phyloP scores from a whole-genome alignment of 176 grass and related monocot species.

The Aegilops speltoides region DNA sequence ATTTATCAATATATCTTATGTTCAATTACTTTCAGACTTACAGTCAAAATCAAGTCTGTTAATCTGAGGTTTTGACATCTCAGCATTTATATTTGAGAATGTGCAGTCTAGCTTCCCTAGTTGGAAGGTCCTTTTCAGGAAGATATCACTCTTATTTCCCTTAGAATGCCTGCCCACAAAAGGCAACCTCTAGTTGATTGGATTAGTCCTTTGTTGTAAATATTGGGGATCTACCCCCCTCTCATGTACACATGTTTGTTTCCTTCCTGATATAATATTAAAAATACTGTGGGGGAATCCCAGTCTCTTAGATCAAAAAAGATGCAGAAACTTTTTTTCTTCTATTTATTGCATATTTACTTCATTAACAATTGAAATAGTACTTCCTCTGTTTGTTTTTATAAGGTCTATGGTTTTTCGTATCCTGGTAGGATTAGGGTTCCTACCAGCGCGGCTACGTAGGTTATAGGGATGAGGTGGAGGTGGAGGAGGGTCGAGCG shows the following conservation, averaged over 20 bases:
- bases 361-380: background rate
- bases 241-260: too few relatives aligned
- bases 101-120: background rate
- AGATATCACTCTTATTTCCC: background rate
- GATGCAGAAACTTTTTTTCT: background rate
- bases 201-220: background rate
- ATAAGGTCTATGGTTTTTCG: background rate
- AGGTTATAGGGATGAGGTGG: too few relatives aligned
- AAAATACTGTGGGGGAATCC: background rate
- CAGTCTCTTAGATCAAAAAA: background rate
- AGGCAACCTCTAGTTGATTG: background rate
- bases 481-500: too few relatives aligned
- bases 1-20: background rate
- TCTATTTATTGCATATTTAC: background rate
- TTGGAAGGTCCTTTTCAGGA: background rate
- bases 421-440: background rate
- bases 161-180: background rate
- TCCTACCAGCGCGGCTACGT: too few relatives aligned
- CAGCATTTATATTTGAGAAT: slow-evolving; percentile 2
- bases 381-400: background rate
- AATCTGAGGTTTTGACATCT: slow-evolving; percentile 8
- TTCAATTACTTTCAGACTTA: background rate
- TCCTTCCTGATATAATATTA: background rate
- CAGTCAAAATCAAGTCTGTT: background rate
- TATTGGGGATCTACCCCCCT: too few relatives aligned